Percentiles rank a stretch among this genome's conserved stretches.
These are phyloP conservation scores for Solanum lycopersicoides DNA, from an alignment of 257 asterid genomes.

Conservation along the genomic window DNA sequence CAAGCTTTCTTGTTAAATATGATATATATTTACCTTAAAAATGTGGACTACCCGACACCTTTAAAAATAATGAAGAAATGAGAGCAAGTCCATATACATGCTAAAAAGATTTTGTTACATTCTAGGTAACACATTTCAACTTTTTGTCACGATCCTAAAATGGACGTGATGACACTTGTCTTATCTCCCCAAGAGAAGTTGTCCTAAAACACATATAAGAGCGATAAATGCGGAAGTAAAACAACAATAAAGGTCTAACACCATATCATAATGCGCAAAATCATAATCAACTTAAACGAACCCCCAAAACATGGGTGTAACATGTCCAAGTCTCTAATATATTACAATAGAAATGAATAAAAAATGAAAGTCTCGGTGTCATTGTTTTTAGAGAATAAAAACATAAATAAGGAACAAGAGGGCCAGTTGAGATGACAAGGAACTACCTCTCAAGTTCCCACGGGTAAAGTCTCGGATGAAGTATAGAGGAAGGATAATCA, in stretches of 20 bases:
- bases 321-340: background rate
- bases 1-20: background rate
- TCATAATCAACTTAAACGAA: background rate
- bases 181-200: background rate
- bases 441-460: too few relatives aligned
- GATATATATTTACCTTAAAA: background rate
- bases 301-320: background rate
- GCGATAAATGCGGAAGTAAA: too few relatives aligned
- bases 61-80: background rate
- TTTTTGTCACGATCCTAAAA: background rate
- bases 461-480: too few relatives aligned
- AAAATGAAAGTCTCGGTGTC: background rate
- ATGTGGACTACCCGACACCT: background rate
- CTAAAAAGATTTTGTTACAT: background rate
- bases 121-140: background rate
- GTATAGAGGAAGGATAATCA: too few relatives aligned
- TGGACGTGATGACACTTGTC: background rate
- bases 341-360: background rate
- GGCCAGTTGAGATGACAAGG: too few relatives aligned
- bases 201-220: background rate
- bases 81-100: background rate
- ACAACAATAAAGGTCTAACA: background rate
- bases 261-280: background rate
- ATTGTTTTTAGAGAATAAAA: background rate
- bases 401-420: background rate